Conservation (phyloP, 192 early-diverging fungal genomes). For the Coemansia sp. region DNA sequence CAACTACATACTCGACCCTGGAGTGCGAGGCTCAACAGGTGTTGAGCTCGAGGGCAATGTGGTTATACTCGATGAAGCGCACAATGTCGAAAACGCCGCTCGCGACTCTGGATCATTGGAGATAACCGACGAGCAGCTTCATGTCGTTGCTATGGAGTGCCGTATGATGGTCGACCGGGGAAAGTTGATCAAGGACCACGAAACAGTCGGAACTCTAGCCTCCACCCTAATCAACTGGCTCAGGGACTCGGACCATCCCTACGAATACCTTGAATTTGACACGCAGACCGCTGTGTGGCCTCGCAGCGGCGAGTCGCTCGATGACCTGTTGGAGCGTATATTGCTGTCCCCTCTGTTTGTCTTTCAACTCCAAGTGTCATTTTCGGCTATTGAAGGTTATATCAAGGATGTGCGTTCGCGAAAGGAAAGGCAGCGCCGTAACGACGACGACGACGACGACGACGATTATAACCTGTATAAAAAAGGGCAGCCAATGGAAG, state of each 20-base stretch:
- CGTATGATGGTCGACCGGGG: constrained; percentile 17
- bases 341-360: constrained; percentile 18
- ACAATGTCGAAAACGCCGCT: constrained; percentile 63
- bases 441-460: not conserved
- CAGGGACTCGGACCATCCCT: constrained; percentile 11
- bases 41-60: constrained; percentile 53
- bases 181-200: constrained; percentile 17
- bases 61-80: constrained; percentile 65
- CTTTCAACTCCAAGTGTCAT: not conserved
- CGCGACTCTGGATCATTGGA: constrained; percentile 56
- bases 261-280: constrained; percentile 41
- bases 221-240: constrained; percentile 25
- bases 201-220: constrained; percentile 9
- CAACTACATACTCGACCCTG: constrained; percentile 65
- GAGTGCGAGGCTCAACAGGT: constrained; percentile 51
- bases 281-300: constrained; percentile 42
- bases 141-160: constrained; percentile 33
- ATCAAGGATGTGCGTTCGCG: constrained; percentile 14
- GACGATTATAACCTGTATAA: too few relatives aligned
- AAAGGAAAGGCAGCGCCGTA: not conserved
- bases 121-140: constrained; percentile 46
- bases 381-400: constrained; percentile 11
- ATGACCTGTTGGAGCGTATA: constrained; percentile 15
- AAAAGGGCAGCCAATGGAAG: not conserved
- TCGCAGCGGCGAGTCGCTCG: constrained; percentile 4